Evolutionary conservation across 2,329 filamentous ascomycete species (phyloP).

Genomic region (Alternaria sp.): DNA sequence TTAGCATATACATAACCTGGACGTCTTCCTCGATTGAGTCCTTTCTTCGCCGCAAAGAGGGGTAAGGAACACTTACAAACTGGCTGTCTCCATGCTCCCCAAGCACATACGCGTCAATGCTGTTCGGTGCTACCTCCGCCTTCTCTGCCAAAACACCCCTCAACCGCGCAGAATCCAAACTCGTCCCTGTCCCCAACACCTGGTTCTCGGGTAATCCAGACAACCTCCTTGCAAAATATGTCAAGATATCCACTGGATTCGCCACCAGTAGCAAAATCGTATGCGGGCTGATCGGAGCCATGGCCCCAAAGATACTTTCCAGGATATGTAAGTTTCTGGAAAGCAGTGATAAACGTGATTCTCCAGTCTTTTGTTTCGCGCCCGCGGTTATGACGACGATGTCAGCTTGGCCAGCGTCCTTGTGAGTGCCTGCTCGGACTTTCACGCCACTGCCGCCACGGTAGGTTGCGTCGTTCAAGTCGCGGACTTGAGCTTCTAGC

Average conservation of each 20-base stretch:
- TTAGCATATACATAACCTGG: not conserved
- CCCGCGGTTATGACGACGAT: constrained; percentile 64
- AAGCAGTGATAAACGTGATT: constrained; percentile 57
- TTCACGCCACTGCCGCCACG: constrained; percentile 54
- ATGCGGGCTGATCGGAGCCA: constrained; percentile 59
- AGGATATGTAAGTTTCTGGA: constrained; percentile 60
- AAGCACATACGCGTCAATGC: constrained; percentile 56
- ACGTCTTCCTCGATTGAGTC: not conserved
- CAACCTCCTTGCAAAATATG: constrained; percentile 58
- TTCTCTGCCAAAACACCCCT: constrained; percentile 55
- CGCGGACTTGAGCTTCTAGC: constrained; percentile 60
- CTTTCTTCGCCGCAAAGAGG: not conserved
- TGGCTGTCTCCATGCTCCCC: constrained; percentile 61
- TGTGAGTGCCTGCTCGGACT: constrained; percentile 55
- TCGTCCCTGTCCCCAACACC: constrained; percentile 63
- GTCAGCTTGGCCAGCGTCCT: constrained; percentile 62
- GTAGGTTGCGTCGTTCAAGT: constrained; percentile 62
- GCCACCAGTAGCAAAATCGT: constrained; percentile 62
- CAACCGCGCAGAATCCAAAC: constrained; percentile 61
- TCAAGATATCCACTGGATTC: constrained; percentile 65
- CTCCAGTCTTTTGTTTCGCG: constrained; percentile 59
- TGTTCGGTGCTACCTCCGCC: constrained; percentile 50
- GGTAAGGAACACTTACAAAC: constrained; percentile 43
- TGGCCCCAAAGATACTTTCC: constrained; percentile 56
- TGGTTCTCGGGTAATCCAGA: constrained; percentile 59